Evolutionary conservation across 352 stramenopile genomes (phyloP).

Genomic region (Globisporangium takayamanum): DNA sequence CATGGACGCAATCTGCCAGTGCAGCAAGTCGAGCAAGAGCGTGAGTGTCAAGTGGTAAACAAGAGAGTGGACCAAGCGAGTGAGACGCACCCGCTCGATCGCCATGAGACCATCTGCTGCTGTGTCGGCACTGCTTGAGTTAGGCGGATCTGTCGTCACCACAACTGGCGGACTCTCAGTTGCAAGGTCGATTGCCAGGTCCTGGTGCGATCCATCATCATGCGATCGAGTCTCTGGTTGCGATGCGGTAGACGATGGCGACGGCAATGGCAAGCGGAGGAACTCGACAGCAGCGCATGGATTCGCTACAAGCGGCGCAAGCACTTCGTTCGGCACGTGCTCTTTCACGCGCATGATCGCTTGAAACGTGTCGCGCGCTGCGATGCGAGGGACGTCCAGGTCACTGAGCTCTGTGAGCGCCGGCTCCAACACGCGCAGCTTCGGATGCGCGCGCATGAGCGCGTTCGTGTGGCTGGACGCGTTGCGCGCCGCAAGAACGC

Average conservation of each 20-base stretch:
- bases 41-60: no score
- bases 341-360: constrained; percentile 50
- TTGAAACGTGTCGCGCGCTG: constrained; percentile 30
- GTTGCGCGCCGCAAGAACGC: constrained; percentile 8
- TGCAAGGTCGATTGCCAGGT: constrained; percentile 16
- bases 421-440: constrained; percentile 13
- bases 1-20: constrained; percentile 41
- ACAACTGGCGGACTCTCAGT: not conserved
- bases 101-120: constrained; percentile 14
- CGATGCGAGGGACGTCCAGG: constrained; percentile 5
- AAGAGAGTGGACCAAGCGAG: no score
- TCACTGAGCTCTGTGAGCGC: constrained; percentile 24
- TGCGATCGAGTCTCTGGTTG: not conserved
- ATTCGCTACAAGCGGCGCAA: constrained; percentile 45
- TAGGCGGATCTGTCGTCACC: not conserved
- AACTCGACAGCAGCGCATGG: constrained; percentile 29
- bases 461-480: not conserved
- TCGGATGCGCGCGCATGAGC: constrained; percentile 10
- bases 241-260: not conserved
- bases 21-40: no score
- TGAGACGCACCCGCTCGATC: constrained; percentile 27
- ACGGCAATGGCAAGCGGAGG: constrained; percentile 13
- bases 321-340: constrained; percentile 21
- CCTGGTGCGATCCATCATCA: not conserved
- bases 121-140: not conserved